These are phyloP conservation scores for Suhomyces emberorum DNA, from an alignment of 805 yeast species.

Conservation along the genomic window DNA sequence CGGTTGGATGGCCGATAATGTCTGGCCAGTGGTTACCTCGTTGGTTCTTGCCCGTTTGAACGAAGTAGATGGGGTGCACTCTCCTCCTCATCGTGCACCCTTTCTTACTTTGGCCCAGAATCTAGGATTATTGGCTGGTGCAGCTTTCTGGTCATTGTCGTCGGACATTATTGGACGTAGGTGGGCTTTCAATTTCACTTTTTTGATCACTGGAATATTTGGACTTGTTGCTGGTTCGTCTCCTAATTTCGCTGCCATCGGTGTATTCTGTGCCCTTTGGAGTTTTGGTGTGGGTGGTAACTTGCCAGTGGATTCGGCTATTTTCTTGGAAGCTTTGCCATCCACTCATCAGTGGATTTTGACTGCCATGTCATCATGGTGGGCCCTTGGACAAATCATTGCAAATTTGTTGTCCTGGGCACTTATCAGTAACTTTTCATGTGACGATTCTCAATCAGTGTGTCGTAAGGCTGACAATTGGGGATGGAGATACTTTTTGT, in stretches of 20 bases:
- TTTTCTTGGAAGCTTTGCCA: conserved; percentile 24
- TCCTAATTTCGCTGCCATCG: conserved; percentile 22
- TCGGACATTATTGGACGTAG: conserved; percentile 24
- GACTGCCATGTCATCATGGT: conserved; percentile 29
- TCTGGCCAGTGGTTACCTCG: conserved; percentile 37
- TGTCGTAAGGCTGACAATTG: conserved; percentile 47
- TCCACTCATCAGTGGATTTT: conserved; percentile 22
- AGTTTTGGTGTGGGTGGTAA: conserved; percentile 27
- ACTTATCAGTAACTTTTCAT: conserved; percentile 47
- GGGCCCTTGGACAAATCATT: conserved; percentile 62
- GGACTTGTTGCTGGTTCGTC: conserved; percentile 20
- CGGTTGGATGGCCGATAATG: conserved; percentile 38
- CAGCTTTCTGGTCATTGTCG: conserved; percentile 21
- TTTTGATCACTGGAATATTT: conserved; percentile 22
- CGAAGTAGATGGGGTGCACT: conserved; percentile 36
- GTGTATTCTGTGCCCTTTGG: conserved; percentile 22
- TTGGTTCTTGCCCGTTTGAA: conserved; percentile 28
- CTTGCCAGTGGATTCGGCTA: conserved; percentile 24
- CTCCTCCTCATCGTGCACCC: conserved; percentile 30
- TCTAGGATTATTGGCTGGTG: conserved; percentile 24
- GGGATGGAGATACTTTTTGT: conserved; percentile 60
- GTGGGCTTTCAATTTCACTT: conserved; percentile 26
- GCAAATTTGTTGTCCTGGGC: conserved; percentile 56
- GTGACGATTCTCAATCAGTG: conserved; percentile 26
- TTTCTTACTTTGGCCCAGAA: conserved; percentile 38